Base-by-base conservation (phyloP, 352 stramenopile genomes). In the Phytophthora capsici region DNA sequence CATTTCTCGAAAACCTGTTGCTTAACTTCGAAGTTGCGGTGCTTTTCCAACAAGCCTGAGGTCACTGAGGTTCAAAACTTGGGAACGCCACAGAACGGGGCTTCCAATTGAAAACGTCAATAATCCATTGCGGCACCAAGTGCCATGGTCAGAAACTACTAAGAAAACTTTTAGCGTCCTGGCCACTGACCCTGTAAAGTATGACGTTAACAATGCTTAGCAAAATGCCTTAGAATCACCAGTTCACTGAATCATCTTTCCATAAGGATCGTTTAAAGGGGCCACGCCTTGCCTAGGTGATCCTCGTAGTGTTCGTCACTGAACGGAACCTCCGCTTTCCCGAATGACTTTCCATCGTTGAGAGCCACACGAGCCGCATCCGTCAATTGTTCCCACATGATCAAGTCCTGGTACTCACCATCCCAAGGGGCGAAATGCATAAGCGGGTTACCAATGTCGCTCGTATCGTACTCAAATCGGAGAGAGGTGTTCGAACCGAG, bases 361-460 rank as follows among this genome's bases (percentile, higher is more conserved):
- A 53, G 46, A 13, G 26, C 25, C 14, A n/a, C n/a, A 0, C 48
- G 48, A 4, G 48, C 48, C 6, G 4, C 32, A 8, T 55, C 30
- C 0, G 30, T 55, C 19, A 55, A 19, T 30, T 55, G 48, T 14
- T 55, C 48, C 48, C 48, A 55, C 48, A 44, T 38, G 32, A 55
- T 44, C 17, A 55, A 22, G n/a, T 43, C 17, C 4, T 55, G 48
- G 2, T 28, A n/a, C 6, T 55, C 20, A 13, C 32, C 32, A 41
- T 41, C 36, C 36, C 36, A 41, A 20, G 0, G 4, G 14, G 14
- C 2, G 4, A 41, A 41, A 1, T 20, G 6, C 0, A 41, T 20
- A 8, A n/a, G n/a, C 32, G 32, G 10, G n/a, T 2, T 38, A 9
- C 7, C 28, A 19, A 9, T 1, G 14, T 41, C 36, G 25, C 25